A percentile compares a stretch with the other conserved stretches of the same genome.
Conservation (phyloP, 768 basidiomycete species). For the Mycena polygramma region DNA sequence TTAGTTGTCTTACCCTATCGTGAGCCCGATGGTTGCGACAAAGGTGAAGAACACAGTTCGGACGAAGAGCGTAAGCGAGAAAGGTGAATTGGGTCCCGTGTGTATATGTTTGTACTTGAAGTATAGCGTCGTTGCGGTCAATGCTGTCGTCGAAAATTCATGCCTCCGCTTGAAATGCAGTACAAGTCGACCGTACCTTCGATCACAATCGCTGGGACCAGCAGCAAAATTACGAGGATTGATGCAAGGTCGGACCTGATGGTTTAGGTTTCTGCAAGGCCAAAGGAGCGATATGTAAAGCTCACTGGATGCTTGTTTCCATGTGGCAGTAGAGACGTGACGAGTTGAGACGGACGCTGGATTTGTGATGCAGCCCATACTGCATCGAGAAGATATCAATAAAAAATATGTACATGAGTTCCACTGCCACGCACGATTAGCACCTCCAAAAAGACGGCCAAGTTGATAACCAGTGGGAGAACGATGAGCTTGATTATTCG, state of each 20-base stretch:
- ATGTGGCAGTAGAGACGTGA: constrained; percentile 10
- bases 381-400: neutral
- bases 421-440: neutral
- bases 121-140: constrained; percentile 3
- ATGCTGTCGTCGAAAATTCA: neutral
- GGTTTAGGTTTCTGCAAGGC: neutral
- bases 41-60: constrained; percentile 10
- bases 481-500: neutral
- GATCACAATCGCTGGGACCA: constrained; percentile 2
- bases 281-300: neutral
- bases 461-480: constrained; percentile 14
- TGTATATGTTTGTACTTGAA: neutral
- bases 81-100: neutral
- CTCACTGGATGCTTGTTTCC: neutral
- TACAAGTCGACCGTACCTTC: neutral
- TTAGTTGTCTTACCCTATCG: neutral
- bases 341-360: constrained; percentile 1
- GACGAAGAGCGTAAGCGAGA: constrained; percentile 3
- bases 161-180: too few species aligned
- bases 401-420: neutral
- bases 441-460: constrained; percentile 13
- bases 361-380: constrained; percentile 9
- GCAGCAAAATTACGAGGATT: neutral
- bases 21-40: neutral
- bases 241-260: neutral